These are phyloP conservation scores for Penicillium riverlandense DNA, from an alignment of 495 filamentous ascomycete genomes.

Conservation along the genomic window DNA sequence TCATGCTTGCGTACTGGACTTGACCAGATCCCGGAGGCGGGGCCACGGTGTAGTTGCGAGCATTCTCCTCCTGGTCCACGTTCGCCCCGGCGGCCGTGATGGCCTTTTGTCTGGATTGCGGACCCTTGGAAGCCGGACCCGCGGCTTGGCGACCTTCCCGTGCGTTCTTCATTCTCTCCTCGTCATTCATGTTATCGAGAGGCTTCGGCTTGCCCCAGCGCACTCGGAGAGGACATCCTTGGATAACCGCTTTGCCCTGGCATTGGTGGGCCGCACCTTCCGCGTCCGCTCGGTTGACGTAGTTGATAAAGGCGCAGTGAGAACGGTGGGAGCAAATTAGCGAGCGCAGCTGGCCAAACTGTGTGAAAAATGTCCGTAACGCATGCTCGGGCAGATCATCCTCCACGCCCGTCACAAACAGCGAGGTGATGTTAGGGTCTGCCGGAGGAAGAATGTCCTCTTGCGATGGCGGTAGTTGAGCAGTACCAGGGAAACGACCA, in stretches of 20 bases:
- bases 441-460: conserved; percentile 78
- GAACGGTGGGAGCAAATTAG: conserved; percentile 93
- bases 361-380: conserved; percentile 80
- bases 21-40: conserved; percentile 78
- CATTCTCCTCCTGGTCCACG: conserved; percentile 35
- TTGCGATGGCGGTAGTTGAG: conserved; percentile 68
- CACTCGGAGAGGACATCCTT: conserved; percentile 79
- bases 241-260: conserved; percentile 77
- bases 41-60: conserved; percentile 50
- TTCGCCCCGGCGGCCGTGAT: conserved; percentile 24
- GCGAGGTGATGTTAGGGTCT: conserved; percentile 77
- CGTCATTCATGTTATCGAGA: conserved; percentile 79
- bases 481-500: conserved; percentile 59
- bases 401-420: conserved; percentile 93
- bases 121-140: conserved; percentile 22
- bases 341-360: conserved; percentile 80
- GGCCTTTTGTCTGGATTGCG: conserved; percentile 23
- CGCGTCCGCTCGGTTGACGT: conserved; percentile 69
- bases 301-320: conserved; percentile 96
- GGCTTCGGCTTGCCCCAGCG: conserved; percentile 90
- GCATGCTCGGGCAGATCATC: conserved; percentile 92
- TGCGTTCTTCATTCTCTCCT: conserved; percentile 67
- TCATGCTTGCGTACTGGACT: conserved; percentile 77
- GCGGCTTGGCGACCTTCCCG: conserved; percentile 59
- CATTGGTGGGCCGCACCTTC: conserved; percentile 78